Evolutionary conservation across 768 basidiomycete genomes (phyloP).

Genomic region (Austroboletus eburneus): DNA sequence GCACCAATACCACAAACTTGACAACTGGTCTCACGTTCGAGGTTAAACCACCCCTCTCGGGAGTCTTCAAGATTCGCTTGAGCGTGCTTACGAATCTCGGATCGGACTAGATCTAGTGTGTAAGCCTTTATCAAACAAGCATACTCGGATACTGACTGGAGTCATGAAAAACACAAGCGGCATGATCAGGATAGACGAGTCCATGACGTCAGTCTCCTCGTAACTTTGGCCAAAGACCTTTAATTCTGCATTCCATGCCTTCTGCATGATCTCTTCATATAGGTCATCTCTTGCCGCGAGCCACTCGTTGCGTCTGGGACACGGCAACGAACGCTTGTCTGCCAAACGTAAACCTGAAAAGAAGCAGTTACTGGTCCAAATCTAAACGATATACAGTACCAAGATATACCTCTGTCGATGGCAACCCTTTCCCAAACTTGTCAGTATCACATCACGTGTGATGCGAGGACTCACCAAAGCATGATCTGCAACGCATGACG

Average conservation of each 20-base stretch:
- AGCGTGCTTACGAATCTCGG: constrained; percentile 86
- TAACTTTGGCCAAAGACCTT: constrained; percentile 85
- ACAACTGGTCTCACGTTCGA: constrained; percentile 54
- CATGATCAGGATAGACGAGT: constrained; percentile 89
- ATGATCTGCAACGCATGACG: constrained; percentile 53
- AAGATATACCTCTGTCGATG: constrained; percentile 72
- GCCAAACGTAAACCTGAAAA: constrained; percentile 76
- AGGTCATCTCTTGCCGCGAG: constrained; percentile 68
- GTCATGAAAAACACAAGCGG: constrained; percentile 91
- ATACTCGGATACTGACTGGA: constrained; percentile 44
- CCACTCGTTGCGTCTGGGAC: constrained; percentile 71
- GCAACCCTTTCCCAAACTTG: constrained; percentile 66
- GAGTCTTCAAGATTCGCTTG: constrained; percentile 77
- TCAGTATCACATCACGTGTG: background rate
- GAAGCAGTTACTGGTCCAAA: background rate
- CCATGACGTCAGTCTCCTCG: constrained; percentile 77
- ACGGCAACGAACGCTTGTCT: constrained; percentile 92
- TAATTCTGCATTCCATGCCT: constrained; percentile 74
- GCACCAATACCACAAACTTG: background rate
- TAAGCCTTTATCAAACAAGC: constrained; percentile 1
- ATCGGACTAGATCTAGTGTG: constrained; percentile 54
- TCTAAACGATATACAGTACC: background rate
- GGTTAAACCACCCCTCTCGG: constrained; percentile 86
- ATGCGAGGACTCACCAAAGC: constrained; percentile 62
- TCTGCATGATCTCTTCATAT: constrained; percentile 91